Conservation (phyloP, 768 basidiomycete genomes). For the Austroboletus festivus region DNA sequence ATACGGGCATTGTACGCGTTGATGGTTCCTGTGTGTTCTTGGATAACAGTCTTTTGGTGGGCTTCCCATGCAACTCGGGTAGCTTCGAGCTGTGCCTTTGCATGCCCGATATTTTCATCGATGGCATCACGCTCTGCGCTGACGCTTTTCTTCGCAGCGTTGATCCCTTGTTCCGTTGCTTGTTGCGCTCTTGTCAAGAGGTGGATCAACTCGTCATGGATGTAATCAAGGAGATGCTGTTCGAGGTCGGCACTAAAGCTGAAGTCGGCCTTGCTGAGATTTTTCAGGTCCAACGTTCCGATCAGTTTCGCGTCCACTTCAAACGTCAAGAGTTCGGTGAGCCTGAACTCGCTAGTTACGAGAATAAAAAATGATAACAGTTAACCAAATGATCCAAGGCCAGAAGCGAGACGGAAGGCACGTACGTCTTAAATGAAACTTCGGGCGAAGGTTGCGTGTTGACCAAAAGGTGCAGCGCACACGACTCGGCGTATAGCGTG, state of each 20-base stretch:
- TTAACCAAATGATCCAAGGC: neutral
- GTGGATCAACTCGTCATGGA: slow-evolving; percentile 1
- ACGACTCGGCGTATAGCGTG: slow-evolving; percentile 1
- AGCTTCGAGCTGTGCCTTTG: neutral
- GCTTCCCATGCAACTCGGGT: neutral
- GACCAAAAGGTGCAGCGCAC: neutral
- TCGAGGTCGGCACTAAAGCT: slow-evolving; percentile 4
- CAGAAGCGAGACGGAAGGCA: neutral
- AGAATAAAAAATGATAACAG: neutral
- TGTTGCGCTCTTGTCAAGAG: neutral
- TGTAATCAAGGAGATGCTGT: slow-evolving; percentile 6
- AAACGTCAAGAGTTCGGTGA: slow-evolving; percentile 5
- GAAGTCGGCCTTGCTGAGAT: slow-evolving; percentile 6
- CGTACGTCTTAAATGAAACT: slow-evolving; percentile 9
- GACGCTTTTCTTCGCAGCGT: neutral
- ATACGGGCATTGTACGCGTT: neutral
- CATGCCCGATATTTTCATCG: neutral
- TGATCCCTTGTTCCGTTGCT: slow-evolving; percentile 1
- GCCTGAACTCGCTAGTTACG: slow-evolving; percentile 1
- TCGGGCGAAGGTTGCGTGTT: slow-evolving; percentile 3
- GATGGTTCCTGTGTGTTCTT: neutral
- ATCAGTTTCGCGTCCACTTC: slow-evolving; percentile 7
- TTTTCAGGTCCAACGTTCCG: slow-evolving; percentile 1
- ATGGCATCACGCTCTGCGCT: neutral
- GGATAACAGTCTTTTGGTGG: neutral